A percentile compares a stretch with the other conserved stretches of the same genome.
phyloP scores from a whole-genome alignment of 257 asterid species.

The Rauvolfia tetraphylla region DNA sequence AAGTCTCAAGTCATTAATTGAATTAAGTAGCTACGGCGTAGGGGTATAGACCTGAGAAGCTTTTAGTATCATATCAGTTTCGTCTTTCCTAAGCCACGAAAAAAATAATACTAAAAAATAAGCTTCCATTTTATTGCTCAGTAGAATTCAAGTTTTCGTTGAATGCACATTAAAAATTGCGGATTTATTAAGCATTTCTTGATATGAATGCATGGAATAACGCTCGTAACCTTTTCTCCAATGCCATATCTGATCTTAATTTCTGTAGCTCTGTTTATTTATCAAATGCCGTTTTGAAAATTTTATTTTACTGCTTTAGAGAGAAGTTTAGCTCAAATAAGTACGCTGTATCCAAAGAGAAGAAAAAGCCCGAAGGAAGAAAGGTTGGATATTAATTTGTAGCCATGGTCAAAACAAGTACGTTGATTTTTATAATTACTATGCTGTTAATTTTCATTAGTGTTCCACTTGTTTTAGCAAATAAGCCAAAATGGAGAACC shows the following conservation, averaged over 20 bases:
- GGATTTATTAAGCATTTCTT: not conserved
- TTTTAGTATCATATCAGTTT: not conserved
- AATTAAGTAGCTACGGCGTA: no score
- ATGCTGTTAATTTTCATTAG: not conserved
- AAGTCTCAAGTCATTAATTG: no score
- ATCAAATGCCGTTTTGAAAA: no score
- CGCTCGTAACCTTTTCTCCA: not conserved
- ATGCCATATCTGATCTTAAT: not conserved
- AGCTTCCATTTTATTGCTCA: not conserved
- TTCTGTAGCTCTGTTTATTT: no score
- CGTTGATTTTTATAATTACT: not conserved
- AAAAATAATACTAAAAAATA: no score
- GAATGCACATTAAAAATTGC: not conserved
- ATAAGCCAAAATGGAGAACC: no score
- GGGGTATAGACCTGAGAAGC: no score
- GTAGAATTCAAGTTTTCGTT: not conserved
- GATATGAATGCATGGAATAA: not conserved
- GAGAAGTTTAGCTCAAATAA: not conserved
- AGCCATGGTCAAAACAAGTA: not conserved
- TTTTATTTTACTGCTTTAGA: not conserved
- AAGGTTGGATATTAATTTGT: not conserved
- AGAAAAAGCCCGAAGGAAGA: not conserved
- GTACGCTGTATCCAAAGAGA: not conserved
- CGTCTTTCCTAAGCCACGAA: not conserved
- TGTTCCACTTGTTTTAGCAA: not conserved